These are phyloP conservation scores for Amanita thiersii DNA, from an alignment of 768 basidiomycete species.

Conservation along the genomic window DNA sequence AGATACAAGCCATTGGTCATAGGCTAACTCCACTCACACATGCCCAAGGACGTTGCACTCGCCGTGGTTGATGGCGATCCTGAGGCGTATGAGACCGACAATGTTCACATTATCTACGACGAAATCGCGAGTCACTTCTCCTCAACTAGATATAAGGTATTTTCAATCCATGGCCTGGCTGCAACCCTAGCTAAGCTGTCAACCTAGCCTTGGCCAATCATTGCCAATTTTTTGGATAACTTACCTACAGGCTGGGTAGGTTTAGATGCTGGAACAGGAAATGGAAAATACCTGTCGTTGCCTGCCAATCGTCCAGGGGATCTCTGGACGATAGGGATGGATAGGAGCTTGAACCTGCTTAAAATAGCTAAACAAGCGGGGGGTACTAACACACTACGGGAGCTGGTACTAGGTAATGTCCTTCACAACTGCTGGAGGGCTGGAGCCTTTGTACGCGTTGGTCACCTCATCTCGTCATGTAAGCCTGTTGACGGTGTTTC, in stretches of 20 bases:
- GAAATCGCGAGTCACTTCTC: conserved; percentile 84
- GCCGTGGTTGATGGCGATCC: conserved; percentile 35
- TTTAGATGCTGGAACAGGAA: conserved; percentile 92
- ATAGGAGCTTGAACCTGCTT: conserved; percentile 76
- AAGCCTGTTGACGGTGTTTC: background rate
- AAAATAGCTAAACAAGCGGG: conserved; percentile 64
- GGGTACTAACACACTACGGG: conserved; percentile 33
- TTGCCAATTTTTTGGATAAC: conserved; percentile 62
- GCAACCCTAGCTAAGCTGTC: background rate
- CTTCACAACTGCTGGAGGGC: conserved; percentile 65
- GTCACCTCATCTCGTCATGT: background rate
- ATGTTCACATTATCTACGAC: conserved; percentile 83
- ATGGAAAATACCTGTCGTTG: conserved; percentile 91
- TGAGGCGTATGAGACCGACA: conserved; percentile 54
- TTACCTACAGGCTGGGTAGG: conserved; percentile 77
- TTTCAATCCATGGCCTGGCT: conserved; percentile 6
- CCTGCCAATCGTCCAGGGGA: conserved; percentile 52
- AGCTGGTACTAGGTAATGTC: conserved; percentile 79
- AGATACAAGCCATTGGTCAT: background rate
- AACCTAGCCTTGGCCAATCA: conserved; percentile 82
- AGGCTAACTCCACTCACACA: background rate
- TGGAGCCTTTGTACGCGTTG: conserved; percentile 63
- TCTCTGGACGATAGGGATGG: conserved; percentile 75
- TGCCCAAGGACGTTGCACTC: conserved; percentile 3
- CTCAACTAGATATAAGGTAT: conserved; percentile 81